These are phyloP conservation scores for Clitopilus passeckerianus DNA, from an alignment of 768 basidiomycete genomes.

Conservation along the genomic window DNA sequence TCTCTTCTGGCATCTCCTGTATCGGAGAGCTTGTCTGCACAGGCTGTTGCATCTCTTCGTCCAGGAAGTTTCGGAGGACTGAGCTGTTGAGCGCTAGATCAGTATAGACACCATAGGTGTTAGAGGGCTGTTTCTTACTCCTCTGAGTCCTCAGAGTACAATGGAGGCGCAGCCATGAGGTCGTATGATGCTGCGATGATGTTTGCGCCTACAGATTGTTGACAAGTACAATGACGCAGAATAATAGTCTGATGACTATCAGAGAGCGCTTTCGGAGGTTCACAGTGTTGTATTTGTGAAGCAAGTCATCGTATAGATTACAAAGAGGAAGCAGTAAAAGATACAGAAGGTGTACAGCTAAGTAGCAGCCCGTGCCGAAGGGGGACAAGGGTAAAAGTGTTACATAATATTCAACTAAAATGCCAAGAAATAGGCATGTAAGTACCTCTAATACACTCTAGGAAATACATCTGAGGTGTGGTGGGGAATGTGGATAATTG, in stretches of 20 bases:
- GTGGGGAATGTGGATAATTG: not conserved
- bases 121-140: not conserved
- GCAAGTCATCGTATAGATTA: not conserved
- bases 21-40: slow-evolving; percentile 6
- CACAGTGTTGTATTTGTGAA: not conserved
- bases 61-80: slow-evolving; percentile 4
- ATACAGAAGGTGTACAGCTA: not conserved
- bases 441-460: not conserved
- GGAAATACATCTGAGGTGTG: not conserved
- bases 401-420: not conserved
- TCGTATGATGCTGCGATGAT: not conserved
- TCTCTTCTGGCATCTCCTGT: slow-evolving; percentile 8
- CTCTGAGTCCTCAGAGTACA: slow-evolving; percentile 5
- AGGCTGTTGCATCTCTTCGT: slow-evolving; percentile 1
- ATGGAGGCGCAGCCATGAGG: not conserved
- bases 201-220: not conserved
- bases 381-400: not conserved
- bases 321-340: not conserved
- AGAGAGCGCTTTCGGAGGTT: not conserved
- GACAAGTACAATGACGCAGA: not conserved
- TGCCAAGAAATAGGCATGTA: not conserved
- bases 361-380: not conserved
- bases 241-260: not conserved
- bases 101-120: not conserved
- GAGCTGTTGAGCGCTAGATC: not conserved